Evolutionary conservation across 345 rosid genomes (phyloP), one percentile per base, ranked within the genome.

Genomic region (Populus ilicifolia): DNA sequence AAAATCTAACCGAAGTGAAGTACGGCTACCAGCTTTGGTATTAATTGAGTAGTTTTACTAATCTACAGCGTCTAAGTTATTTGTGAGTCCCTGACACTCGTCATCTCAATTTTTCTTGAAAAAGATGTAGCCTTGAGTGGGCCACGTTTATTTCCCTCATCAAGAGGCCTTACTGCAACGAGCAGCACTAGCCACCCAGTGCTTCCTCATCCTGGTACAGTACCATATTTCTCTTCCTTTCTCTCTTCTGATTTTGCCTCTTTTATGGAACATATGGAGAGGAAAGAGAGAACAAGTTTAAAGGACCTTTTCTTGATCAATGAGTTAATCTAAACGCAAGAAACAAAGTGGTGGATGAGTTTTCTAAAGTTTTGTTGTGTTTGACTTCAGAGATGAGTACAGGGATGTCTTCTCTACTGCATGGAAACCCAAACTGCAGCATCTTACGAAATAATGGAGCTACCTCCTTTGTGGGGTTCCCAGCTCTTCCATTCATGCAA

Each of bases 351-450:
- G 50, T 46, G 11, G 16, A 46, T 14, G 50, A 46, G 50, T 46
- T 46, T 46, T 4, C 5, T 46, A 3, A 44, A 0, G 50, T 46
- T 46, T 46, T 46, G 11, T 46, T 46, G 6, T 46, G 18, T 14
- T 46, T 46, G 18, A 46, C 50, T 46, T 46, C 12, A 46, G 1
- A 46, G 50, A 46, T 14, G 25, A 43, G 70, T 41, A 67, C 50
- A 78, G 77, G 74, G 66, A 84, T 86, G 88, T 71, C 78, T 38
- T 77, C 77, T 48, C 69, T 73, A 23, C 64, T 41, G 35, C 36
- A 44, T 72, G 81, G 79, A 78, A 61, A 59, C 69, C 70, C 30
- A 52, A 81, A 59, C 69, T 77, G 79, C 75, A 43, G 20, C 54
- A 44, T 59, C n/a, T 75, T 83, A 12, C 75, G 67, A 70, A 70